Conservation (phyloP, 768 basidiomycete species). For the Podaxis sp. region DNA sequence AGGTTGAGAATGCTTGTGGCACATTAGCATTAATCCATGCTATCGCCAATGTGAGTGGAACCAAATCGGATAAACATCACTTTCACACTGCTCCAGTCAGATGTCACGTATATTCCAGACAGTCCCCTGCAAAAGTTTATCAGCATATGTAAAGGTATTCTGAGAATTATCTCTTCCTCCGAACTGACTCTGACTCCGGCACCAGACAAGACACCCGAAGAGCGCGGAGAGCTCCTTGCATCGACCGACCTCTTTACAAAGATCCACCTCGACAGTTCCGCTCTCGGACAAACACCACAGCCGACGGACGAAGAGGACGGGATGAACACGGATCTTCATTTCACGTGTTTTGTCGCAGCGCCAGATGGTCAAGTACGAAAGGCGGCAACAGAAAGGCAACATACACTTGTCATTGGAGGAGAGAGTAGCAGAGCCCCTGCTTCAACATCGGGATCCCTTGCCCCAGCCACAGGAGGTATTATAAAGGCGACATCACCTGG, state of each 20-base stretch:
- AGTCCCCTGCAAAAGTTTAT: conserved; percentile 68
- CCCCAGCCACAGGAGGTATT: not conserved
- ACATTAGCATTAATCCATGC: conserved; percentile 86
- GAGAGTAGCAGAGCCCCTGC: not conserved
- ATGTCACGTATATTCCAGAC: conserved; percentile 48
- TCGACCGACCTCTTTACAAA: conserved; percentile 70
- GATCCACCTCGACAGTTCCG: conserved; percentile 72
- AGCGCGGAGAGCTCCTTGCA: conserved; percentile 73
- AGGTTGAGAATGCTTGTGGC: conserved; percentile 85
- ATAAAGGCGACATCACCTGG: not conserved
- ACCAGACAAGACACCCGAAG: conserved; percentile 62
- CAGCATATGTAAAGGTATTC: conserved; percentile 51
- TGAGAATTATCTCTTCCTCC: not conserved
- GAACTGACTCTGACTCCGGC: not conserved
- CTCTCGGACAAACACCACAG: conserved; percentile 65
- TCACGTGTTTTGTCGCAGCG: conserved; percentile 80
- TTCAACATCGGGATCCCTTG: not conserved
- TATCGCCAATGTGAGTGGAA: conserved; percentile 63
- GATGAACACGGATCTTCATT: conserved; percentile 76
- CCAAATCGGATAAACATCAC: not conserved
- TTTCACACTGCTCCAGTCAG: conserved; percentile 34
- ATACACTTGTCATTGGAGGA: not conserved
- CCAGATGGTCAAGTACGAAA: conserved; percentile 37
- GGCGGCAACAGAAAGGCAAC: conserved; percentile 9
- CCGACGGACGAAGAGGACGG: conserved; percentile 25